phyloP scores from a whole-genome alignment of 148 eudicot genomes.

The Beta vulgaris region DNA sequence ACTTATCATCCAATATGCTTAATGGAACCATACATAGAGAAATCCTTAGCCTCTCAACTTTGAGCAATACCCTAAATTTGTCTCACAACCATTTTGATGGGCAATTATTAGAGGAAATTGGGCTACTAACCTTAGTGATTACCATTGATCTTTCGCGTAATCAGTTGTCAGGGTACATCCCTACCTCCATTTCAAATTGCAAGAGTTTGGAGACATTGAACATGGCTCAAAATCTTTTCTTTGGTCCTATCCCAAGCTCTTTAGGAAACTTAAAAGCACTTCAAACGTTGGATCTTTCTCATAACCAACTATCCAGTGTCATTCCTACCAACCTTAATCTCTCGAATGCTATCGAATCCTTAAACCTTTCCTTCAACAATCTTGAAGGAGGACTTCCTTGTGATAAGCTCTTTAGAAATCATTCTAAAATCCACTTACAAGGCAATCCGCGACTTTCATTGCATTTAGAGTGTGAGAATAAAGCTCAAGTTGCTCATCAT shows the following conservation, averaged over 20 bases:
- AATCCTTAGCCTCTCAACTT: slow-evolving; percentile 27
- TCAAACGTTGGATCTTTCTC: slow-evolving; percentile 45
- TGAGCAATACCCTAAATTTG: slow-evolving; percentile 36
- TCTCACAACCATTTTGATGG: slow-evolving; percentile 47
- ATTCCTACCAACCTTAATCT: slow-evolving; percentile 33
- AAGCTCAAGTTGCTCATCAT: background rate
- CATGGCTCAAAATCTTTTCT: slow-evolving; percentile 37
- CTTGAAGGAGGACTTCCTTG: slow-evolving; percentile 47
- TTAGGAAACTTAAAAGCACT: slow-evolving; percentile 36
- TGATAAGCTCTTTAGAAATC: slow-evolving; percentile 39
- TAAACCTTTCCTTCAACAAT: slow-evolving; percentile 51
- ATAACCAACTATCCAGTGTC: slow-evolving; percentile 43
- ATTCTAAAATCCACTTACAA: slow-evolving; percentile 30
- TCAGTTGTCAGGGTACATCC: slow-evolving; percentile 40
- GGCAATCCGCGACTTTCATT: slow-evolving; percentile 45
- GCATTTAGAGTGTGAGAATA: slow-evolving; percentile 22
- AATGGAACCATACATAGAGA: slow-evolving; percentile 49
- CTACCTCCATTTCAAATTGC: slow-evolving; percentile 39
- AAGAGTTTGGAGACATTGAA: slow-evolving; percentile 41
- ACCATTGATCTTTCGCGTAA: slow-evolving; percentile 46
- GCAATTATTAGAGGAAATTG: slow-evolving; percentile 42
- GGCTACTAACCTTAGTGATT: slow-evolving; percentile 21
- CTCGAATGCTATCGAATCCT: slow-evolving; percentile 28
- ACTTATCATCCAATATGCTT: slow-evolving; percentile 45
- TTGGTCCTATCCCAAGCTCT: slow-evolving; percentile 44